Percentiles rank a stretch among this genome's conserved stretches.
Conservation (phyloP, 1,284 basidiomycete species). For the Tranzscheliella williamsii region DNA sequence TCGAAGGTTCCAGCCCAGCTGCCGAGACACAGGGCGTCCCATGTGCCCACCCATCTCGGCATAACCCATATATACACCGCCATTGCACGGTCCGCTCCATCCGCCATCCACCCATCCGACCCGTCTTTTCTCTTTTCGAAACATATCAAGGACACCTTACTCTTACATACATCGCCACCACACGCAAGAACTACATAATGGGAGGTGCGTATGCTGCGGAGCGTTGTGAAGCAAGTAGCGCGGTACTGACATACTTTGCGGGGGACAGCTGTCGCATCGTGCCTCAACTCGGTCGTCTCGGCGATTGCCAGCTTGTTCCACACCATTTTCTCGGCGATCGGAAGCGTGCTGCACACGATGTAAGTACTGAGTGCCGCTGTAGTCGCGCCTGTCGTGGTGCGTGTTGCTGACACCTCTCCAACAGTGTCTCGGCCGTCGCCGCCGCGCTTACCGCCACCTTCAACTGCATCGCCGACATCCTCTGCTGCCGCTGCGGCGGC, state of each 20-base stretch:
- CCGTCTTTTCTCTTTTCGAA: neutral
- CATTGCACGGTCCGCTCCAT: too few relatives aligned
- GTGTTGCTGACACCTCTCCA: neutral
- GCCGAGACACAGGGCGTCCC: too few relatives aligned
- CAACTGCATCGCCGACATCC: conserved; percentile 48
- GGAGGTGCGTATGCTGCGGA: too few relatives aligned
- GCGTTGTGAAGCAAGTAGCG: too few relatives aligned
- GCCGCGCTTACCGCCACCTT: conserved; percentile 36
- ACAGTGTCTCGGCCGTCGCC: conserved; percentile 37
- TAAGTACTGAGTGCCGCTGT: conserved; percentile 10
- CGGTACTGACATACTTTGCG: too few relatives aligned
- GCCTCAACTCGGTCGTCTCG: conserved; percentile 37
- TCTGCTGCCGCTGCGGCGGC: conserved; percentile 44
- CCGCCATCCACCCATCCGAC: neutral
- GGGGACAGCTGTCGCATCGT: conserved; percentile 44
- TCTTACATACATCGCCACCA: too few relatives aligned
- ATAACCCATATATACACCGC: too few relatives aligned
- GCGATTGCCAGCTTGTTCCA: conserved; percentile 37
- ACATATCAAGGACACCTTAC: too few relatives aligned
- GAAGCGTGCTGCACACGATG: conserved; percentile 38
- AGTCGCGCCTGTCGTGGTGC: neutral
- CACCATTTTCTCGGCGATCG: conserved; percentile 44
- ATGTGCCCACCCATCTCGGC: too few relatives aligned
- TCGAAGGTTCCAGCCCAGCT: too few relatives aligned
- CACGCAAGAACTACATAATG: too few relatives aligned